Conservation (phyloP, 2,329 filamentous ascomycete species). For the Clonostachys rosea region DNA sequence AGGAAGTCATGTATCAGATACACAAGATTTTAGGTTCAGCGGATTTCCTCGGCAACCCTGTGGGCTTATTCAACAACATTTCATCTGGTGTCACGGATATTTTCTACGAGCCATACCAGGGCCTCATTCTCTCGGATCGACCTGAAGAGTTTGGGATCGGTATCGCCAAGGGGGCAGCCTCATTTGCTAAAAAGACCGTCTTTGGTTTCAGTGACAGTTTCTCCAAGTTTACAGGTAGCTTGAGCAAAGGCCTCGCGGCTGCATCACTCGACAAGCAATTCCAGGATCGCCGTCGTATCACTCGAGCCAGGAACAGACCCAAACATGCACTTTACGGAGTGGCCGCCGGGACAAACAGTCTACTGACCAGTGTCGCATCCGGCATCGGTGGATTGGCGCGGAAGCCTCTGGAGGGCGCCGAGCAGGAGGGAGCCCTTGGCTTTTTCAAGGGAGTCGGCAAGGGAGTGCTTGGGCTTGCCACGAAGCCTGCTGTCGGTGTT, state of each 20-base stretch:
- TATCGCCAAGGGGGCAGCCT: constrained; percentile 93
- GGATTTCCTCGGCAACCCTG: constrained; percentile 95
- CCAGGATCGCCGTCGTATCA: constrained; percentile 92
- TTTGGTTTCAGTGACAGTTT: constrained; percentile 97
- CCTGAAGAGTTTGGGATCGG: constrained; percentile 93
- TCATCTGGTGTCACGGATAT: constrained; percentile 96
- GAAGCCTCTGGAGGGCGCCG: constrained; percentile 91
- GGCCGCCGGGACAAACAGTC: constrained; percentile 89
- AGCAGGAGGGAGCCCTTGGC: constrained; percentile 88
- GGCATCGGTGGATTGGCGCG: constrained; percentile 90
- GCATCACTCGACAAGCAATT: constrained; percentile 98
- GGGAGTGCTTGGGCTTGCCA: constrained; percentile 88
- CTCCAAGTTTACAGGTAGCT: constrained; percentile 94
- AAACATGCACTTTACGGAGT: constrained; percentile 98
- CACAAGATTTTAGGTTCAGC: constrained; percentile 97
- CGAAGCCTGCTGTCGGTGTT: constrained; percentile 93
- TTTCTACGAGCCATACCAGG: constrained; percentile 99
- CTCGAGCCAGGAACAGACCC: constrained; percentile 84
- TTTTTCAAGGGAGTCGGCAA: constrained; percentile 99
- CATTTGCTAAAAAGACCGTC: constrained; percentile 97
- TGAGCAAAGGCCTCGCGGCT: constrained; percentile 92
- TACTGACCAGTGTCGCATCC: constrained; percentile 87
- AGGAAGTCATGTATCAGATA: constrained; percentile 91
- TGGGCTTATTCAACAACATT: constrained; percentile 96
- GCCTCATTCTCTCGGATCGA: constrained; percentile 90